Conservation (phyloP, 1,139 yeast species). For the Hyphopichia burtonii region DNA sequence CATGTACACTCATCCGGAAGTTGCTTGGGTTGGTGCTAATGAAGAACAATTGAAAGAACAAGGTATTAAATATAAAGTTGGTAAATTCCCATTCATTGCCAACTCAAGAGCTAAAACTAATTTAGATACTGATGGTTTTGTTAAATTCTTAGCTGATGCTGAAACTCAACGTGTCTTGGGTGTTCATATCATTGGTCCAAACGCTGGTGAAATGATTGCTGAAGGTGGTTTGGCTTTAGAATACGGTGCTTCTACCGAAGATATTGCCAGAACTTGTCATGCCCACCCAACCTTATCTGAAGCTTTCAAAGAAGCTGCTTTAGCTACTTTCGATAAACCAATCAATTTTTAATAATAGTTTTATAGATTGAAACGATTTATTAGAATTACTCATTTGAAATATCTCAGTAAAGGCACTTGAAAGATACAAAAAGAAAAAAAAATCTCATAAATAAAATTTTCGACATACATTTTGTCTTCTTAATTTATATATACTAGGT, state of each 20-base stretch:
- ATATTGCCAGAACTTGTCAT: conserved; percentile 94
- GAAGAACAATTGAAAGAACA: conserved; percentile 95
- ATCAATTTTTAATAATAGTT: conserved; percentile 60
- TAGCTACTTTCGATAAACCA: conserved; percentile 88
- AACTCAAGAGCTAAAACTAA: conserved; percentile 99
- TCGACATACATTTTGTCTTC: background rate
- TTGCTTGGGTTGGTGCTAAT: conserved; percentile 97
- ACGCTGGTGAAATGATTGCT: conserved; percentile 99
- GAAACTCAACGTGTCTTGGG: conserved; percentile 97
- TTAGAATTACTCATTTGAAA: background rate
- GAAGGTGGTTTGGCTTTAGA: conserved; percentile 97
- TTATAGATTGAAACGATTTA: background rate
- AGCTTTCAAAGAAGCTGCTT: conserved; percentile 98
- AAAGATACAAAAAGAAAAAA: background rate
- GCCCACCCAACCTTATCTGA: conserved; percentile 98
- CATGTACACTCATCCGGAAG: conserved; percentile 99
- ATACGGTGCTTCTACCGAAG: conserved; percentile 99
- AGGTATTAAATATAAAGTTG: conserved; percentile 88
- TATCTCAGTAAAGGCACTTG: background rate
- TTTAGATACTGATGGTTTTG: conserved; percentile 95
- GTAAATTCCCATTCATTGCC: conserved; percentile 98
- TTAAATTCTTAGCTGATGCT: conserved; percentile 92
- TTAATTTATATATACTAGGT: background rate
- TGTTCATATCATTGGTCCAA: conserved; percentile 95
- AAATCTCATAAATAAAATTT: background rate